These are phyloP conservation scores for Aspergillus ellipticus DNA, from an alignment of 495 filamentous ascomycete species.

Conservation along the genomic window DNA sequence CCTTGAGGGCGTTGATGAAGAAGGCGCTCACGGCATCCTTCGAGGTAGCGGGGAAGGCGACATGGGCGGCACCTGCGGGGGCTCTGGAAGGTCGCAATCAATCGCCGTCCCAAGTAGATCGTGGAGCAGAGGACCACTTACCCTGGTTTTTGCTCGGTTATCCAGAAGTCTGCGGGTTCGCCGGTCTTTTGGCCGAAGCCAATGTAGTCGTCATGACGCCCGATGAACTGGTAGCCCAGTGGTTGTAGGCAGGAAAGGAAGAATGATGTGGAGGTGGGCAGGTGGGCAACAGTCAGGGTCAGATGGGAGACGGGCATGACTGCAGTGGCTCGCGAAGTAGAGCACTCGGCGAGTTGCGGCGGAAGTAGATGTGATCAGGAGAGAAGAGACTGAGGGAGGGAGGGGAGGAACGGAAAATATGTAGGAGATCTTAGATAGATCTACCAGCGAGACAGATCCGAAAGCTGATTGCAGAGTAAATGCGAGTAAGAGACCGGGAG, in stretches of 20 bases:
- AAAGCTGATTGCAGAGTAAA: constrained; percentile 5
- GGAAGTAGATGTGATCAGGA: neutral
- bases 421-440: neutral
- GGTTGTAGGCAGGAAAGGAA: constrained; percentile 73
- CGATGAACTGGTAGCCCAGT: constrained; percentile 68
- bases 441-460: constrained; percentile 1
- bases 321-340: constrained; percentile 11
- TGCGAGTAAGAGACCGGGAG: constrained; percentile 25
- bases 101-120: neutral
- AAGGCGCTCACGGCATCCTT: constrained; percentile 55
- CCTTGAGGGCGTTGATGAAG: constrained; percentile 54
- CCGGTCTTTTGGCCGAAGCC: constrained; percentile 53
- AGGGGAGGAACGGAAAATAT: constrained; percentile 14
- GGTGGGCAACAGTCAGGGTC: constrained; percentile 65
- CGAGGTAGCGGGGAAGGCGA: constrained; percentile 55
- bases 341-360: constrained; percentile 9
- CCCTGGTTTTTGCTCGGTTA: constrained; percentile 54
- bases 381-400: neutral
- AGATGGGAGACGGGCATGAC: constrained; percentile 58
- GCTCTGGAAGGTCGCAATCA: constrained; percentile 30
- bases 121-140: constrained; percentile 24
- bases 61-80: constrained; percentile 50
- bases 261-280: constrained; percentile 75
- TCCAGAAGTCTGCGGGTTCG: constrained; percentile 55
- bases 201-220: constrained; percentile 48